Evolutionary conservation across 805 yeast genomes (phyloP).

Genomic region (Saccharomycopsis fermentans): DNA sequence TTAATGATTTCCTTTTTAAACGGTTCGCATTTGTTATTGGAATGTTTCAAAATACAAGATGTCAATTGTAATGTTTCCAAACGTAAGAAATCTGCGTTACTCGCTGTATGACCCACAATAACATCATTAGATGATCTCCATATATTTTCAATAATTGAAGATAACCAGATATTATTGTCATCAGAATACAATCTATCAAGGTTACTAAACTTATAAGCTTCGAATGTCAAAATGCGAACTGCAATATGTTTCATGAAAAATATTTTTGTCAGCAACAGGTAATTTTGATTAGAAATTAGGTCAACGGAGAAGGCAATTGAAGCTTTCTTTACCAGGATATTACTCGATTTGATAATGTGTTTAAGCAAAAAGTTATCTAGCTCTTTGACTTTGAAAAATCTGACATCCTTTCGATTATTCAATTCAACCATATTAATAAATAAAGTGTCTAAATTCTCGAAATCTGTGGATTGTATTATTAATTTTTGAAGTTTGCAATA

Average conservation of each 20-base stretch:
- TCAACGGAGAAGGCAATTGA: slow-evolving; percentile 46
- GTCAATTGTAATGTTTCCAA: slow-evolving; percentile 76
- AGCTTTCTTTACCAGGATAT: slow-evolving; percentile 35
- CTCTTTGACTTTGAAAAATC: slow-evolving; percentile 32
- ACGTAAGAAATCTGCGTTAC: slow-evolving; percentile 62
- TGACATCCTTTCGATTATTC: slow-evolving; percentile 25
- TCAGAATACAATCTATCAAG: slow-evolving; percentile 36
- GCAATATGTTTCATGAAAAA: slow-evolving; percentile 54
- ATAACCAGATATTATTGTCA: slow-evolving; percentile 43
- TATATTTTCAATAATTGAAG: slow-evolving; percentile 46
- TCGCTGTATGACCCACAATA: slow-evolving; percentile 45
- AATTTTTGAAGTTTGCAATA: slow-evolving; percentile 48
- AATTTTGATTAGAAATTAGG: slow-evolving; percentile 36
- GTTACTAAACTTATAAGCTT: slow-evolving; percentile 40
- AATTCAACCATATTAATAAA: slow-evolving; percentile 35
- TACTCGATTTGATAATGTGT: slow-evolving; percentile 42
- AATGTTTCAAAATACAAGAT: slow-evolving; percentile 60
- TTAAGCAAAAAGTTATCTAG: slow-evolving; percentile 51
- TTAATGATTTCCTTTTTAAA: slow-evolving; percentile 76
- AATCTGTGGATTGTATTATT: slow-evolving; percentile 31
- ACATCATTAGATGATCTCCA: slow-evolving; percentile 62
- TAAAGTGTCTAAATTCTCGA: slow-evolving; percentile 29
- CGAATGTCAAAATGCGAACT: slow-evolving; percentile 55
- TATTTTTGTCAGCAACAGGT: slow-evolving; percentile 42
- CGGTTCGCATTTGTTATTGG: slow-evolving; percentile 50